Evolutionary conservation across 208 protist genomes (phyloP).

Genomic region (Tetramitus jugosus): DNA sequence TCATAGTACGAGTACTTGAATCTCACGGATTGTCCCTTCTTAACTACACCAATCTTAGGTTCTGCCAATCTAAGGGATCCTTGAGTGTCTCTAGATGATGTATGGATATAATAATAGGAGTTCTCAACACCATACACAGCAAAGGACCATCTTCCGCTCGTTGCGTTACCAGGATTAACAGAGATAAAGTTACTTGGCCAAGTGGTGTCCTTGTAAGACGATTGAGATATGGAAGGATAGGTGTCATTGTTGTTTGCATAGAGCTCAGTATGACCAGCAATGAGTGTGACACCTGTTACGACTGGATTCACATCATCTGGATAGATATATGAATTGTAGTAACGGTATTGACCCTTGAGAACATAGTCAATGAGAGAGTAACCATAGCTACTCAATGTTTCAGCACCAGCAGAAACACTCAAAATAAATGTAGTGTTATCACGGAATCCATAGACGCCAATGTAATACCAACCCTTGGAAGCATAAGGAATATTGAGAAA

Average conservation of each 20-base stretch:
- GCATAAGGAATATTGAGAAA: neutral
- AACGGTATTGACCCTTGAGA: neutral
- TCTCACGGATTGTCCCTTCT: too few species aligned
- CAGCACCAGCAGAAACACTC: neutral
- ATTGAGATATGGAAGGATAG: neutral
- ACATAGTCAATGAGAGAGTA: neutral
- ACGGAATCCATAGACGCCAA: neutral
- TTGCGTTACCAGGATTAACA: neutral
- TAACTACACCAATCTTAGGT: neutral
- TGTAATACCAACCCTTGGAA: neutral
- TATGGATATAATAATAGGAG: neutral
- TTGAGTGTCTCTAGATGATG: neutral
- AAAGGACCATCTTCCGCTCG: neutral
- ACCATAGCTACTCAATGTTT: neutral
- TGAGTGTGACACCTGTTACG: neutral
- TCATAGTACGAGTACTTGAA: neutral
- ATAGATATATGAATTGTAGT: neutral
- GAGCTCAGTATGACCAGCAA: neutral
- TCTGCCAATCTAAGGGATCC: neutral
- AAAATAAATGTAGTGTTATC: neutral
- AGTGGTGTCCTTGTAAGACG: neutral
- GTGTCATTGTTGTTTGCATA: neutral
- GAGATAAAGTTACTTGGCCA: neutral
- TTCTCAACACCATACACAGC: conserved; percentile 4
- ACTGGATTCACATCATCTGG: neutral